Conservation (phyloP, 495 filamentous ascomycete species). For the Talaromyces stipitatus region DNA sequence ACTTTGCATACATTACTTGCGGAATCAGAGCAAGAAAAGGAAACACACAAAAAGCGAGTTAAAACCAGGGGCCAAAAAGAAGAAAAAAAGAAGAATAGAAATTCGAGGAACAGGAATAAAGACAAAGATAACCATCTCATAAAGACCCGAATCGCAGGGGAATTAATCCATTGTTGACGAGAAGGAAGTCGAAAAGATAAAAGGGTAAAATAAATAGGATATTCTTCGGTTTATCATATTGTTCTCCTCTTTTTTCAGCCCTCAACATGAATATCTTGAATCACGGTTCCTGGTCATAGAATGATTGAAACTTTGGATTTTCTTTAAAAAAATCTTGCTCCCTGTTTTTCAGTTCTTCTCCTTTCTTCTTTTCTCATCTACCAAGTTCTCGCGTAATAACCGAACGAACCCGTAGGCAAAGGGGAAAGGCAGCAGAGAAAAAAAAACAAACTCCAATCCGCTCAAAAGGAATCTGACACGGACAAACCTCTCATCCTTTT, state of each 20-base stretch:
- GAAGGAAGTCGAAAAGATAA: background rate
- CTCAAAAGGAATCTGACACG: constrained; percentile 1
- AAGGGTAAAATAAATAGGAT: background rate
- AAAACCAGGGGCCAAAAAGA: background rate
- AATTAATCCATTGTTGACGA: background rate
- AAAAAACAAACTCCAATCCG: constrained; percentile 2
- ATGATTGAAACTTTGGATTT: constrained; percentile 4
- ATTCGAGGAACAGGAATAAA: background rate
- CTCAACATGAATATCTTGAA: background rate
- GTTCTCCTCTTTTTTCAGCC: constrained; percentile 12
- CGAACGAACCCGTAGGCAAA: constrained; percentile 6
- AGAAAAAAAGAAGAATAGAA: background rate
- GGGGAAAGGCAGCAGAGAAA: constrained; percentile 1
- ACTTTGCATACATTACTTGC: constrained; percentile 2
- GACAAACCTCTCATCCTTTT: constrained; percentile 3
- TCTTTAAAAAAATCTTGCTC: background rate
- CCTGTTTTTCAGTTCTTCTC: background rate
- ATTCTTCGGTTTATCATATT: constrained; percentile 3
- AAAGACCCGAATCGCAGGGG: background rate
- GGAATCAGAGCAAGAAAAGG: background rate
- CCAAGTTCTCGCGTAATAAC: constrained; percentile 15
- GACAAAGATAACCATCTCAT: background rate
- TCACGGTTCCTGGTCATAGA: constrained; percentile 2
- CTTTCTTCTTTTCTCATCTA: constrained; percentile 11
- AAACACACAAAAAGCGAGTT: background rate